Base-by-base conservation (phyloP, 2,329 filamentous ascomycete genomes). In the Torrubiellomyces zombiae region DNA sequence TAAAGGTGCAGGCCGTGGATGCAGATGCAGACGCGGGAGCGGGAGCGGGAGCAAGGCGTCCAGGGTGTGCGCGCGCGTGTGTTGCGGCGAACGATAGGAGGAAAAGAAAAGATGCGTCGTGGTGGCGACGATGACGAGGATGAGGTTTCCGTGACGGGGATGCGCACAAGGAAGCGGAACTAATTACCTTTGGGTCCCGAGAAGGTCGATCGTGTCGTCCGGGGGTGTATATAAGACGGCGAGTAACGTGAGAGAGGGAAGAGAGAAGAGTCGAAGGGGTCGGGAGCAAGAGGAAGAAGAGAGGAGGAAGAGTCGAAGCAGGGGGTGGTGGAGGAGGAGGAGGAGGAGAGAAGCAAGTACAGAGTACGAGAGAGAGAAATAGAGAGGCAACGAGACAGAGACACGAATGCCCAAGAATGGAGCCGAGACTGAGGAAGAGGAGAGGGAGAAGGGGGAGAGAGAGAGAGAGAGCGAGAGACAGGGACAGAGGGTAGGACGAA, bases 201-300 rank as follows among this genome's bases (percentile, higher is more conserved):
- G n/a, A n/a, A 19, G 8, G 18, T 8, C 18, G 18, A 19, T 19
- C 8, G 18, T 19, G 18, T 8, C n/a, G 14, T 11, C 7, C 7
- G 20, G 14, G 10, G 20, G 20, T 7, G 11, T 7, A 12, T 7
- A 7, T 7, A 21, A 12, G 10, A 21, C 7, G 20, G 7, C 7
- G 7, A 21, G 11, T 11, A 7, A 21, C n/a, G 18, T n/a, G 23
- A 14, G 18, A 18, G 8, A 14, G n/a, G 32, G 28, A 29, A 33
- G 23, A 28, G 32, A 33, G 32, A 29, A 26, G 25, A 25, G 29
- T 23, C 15, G 30, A 25, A 32, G 28, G 26, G 31, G 26, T 24
- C 16, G 24, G 26, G 27, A 27, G 24, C 24, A 19, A 20, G 33
- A 25, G 24, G 23, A 15, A 7, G 21, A 7, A 13, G 24, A 26